Percentiles rank a stretch among this genome's conserved stretches.
Evolutionary conservation across 1,284 basidiomycete species (phyloP).

Genomic region (Exobasidium rhododendri): DNA sequence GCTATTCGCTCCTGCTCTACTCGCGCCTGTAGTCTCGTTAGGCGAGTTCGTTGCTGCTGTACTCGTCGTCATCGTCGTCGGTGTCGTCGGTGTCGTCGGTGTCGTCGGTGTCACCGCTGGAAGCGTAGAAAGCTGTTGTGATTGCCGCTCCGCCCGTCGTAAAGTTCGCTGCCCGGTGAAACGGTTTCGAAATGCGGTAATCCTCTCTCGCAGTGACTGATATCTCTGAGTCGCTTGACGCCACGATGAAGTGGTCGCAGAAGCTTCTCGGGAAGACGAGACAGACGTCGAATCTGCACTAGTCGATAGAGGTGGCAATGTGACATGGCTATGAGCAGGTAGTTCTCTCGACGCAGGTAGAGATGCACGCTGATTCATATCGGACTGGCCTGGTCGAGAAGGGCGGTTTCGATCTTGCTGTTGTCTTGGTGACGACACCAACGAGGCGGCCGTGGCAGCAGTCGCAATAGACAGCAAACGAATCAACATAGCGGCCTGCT

Average conservation of each 20-base stretch:
- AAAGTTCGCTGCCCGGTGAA: neutral
- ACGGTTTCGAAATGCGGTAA: neutral
- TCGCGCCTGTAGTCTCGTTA: neutral
- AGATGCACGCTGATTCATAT: too few relatives aligned
- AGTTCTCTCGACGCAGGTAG: too few relatives aligned
- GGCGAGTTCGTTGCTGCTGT: too few relatives aligned
- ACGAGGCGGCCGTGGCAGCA: conserved; percentile 49
- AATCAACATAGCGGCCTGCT: conserved; percentile 51
- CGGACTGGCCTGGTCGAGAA: too few relatives aligned
- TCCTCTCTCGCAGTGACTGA: neutral
- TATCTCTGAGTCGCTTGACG: neutral
- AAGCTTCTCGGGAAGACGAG: too few relatives aligned
- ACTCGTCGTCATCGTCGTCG: too few relatives aligned
- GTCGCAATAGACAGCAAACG: conserved; percentile 47
- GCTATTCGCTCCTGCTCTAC: neutral
- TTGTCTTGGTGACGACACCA: conserved; percentile 21
- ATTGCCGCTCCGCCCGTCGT: neutral
- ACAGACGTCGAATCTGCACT: too few relatives aligned
- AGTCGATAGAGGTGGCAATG: too few relatives aligned
- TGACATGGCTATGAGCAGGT: too few relatives aligned
- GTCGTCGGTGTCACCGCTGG: too few relatives aligned
- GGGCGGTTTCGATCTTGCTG: conserved; percentile 1
- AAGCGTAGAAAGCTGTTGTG: neutral
- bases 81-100: too few relatives aligned
- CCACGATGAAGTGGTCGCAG: neutral